Evolutionary conservation across 306 rosid species (phyloP), one percentile per base, ranked within the genome.

Genomic region (Lathyrus tuberosus): DNA sequence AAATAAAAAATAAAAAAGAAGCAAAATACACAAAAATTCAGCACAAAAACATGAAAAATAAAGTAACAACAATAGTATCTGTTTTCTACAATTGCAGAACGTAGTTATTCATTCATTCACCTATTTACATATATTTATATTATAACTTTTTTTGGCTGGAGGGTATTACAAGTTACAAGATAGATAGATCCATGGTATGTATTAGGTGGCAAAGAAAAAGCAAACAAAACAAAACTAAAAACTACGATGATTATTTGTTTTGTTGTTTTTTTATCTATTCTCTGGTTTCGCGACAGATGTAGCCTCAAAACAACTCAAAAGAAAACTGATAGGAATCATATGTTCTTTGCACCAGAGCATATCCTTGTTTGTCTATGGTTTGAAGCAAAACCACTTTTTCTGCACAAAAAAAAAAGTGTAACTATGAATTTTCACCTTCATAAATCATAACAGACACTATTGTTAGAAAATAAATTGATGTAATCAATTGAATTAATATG

Each of bases 371-470:
- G 15, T 63, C 66, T 60, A 80, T 2, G 78, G 76, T 54, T 40
- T 65, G 38, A 83, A 82, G 85, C 96, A 89, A 76, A 89, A 76
- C 96, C 91, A 88, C 71, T 79, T 88, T 76, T 76, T 84, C 95
- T 88, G 91, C 84, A 68, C 4, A 44, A 43, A 57, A 18, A 43
- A 30, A 5, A 72, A 1, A 20, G 24, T 9, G 13, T 62, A 13
- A 35, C 10, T 30, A 51, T 24, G 40, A 74, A 40, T 8, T 41
- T 52, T 33, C 68, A 44, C 42, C 33, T 44, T 31, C 49, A 51
- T 31, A 17, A 59, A 35, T 35, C n/a, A 17, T 35, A 35, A n/a
- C 9, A 30, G 24, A 13, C 24, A 48, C 30, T 26, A 14, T n/a
- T 17, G 12, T 15, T 38, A 52, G 35, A 38, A 18, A 56, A 70